A percentile compares a stretch with the other conserved stretches of the same genome.
These are phyloP conservation scores for Globisporangium spinosum DNA, from an alignment of 352 stramenopile species.

Conservation along the genomic window DNA sequence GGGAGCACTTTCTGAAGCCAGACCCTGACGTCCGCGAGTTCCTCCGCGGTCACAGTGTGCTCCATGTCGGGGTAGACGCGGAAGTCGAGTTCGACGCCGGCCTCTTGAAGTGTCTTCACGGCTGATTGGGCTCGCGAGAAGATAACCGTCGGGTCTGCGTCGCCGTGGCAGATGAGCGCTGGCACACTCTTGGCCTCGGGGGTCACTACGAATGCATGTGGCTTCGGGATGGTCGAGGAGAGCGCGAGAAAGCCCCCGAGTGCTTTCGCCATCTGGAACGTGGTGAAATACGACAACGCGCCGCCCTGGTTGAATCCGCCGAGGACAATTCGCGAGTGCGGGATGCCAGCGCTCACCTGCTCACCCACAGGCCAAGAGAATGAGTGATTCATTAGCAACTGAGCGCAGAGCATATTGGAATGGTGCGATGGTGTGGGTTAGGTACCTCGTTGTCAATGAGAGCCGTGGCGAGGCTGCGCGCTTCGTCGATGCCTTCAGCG, in stretches of 20 bases:
- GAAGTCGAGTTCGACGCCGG: slow-evolving; percentile 59
- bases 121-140: slow-evolving; percentile 61
- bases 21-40: slow-evolving; percentile 59
- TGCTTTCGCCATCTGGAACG: slow-evolving; percentile 21
- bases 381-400: not conserved
- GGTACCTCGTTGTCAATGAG: slow-evolving; percentile 82
- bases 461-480: slow-evolving; percentile 50
- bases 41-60: slow-evolving; percentile 59
- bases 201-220: slow-evolving; percentile 45
- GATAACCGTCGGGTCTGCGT: slow-evolving; percentile 55
- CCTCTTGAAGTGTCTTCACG: slow-evolving; percentile 49
- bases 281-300: slow-evolving; percentile 42
- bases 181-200: slow-evolving; percentile 57
- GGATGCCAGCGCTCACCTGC: slow-evolving; percentile 57
- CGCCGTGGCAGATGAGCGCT: slow-evolving; percentile 78
- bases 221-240: slow-evolving; percentile 72
- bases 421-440: not conserved
- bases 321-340: slow-evolving; percentile 89
- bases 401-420: not conserved
- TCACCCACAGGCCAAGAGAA: not conserved
- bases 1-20: slow-evolving; percentile 44
- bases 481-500: slow-evolving; percentile 83
- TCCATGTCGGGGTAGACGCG: slow-evolving; percentile 61
- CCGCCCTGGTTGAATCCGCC: slow-evolving; percentile 91
- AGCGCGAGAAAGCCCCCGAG: slow-evolving; percentile 36